A percentile compares a stretch with the other conserved stretches of the same genome.
phyloP scores from a whole-genome alignment of 306 rosid species.

The Fragaria vesca region DNA sequence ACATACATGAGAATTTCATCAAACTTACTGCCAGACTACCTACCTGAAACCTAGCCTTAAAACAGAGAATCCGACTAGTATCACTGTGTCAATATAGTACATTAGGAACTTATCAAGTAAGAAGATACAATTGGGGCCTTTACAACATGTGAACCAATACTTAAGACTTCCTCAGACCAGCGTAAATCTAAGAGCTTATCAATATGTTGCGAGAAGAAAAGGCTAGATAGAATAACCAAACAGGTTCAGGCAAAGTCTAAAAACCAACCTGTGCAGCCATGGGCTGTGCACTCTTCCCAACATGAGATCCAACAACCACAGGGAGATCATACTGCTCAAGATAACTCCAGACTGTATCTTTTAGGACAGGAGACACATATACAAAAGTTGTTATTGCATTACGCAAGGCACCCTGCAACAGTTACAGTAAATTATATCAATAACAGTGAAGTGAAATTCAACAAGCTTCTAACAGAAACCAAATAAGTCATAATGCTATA shows the following conservation, averaged over 20 bases:
- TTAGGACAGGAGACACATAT: constrained; percentile 64
- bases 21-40: constrained; percentile 8
- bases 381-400: constrained; percentile 79
- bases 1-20: constrained; percentile 24
- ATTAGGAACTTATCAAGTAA: background rate
- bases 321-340: constrained; percentile 98
- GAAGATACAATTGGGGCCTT: background rate
- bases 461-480: constrained; percentile 27
- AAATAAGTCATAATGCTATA: constrained; percentile 19
- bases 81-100: background rate
- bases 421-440: constrained; percentile 25
- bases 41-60: background rate
- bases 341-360: constrained; percentile 84
- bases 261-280: constrained; percentile 66
- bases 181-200: background rate
- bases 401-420: constrained; percentile 81
- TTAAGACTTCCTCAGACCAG: background rate
- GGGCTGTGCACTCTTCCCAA: constrained; percentile 58
- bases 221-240: background rate
- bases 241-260: background rate
- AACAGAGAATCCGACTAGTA: background rate
- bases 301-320: constrained; percentile 79
- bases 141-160: background rate
- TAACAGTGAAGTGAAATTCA: constrained; percentile 21
- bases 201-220: background rate